Evolutionary conservation across 2,329 filamentous ascomycete species (phyloP), one percentile per base, ranked within the genome.

Genomic region (Trichophyton benhamiae): DNA sequence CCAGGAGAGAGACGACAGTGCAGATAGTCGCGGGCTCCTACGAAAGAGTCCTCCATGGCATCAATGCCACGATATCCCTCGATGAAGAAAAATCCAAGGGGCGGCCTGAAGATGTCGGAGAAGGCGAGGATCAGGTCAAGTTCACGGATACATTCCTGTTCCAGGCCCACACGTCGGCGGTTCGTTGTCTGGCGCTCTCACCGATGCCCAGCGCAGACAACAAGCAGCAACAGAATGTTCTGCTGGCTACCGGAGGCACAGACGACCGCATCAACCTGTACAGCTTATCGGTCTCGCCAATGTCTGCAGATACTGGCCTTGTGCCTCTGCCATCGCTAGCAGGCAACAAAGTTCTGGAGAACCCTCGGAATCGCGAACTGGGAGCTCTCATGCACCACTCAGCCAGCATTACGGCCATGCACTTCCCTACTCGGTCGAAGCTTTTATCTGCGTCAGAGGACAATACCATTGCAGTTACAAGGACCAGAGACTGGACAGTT

Each of bases 211-310:
- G 81, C 20, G 68, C 52, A 3, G 71, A 74, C 63, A 70, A 72
- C 78, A 61, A 80, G 78, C 11, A 83, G 80, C 65, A 86, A 25
- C 87, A 89, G 71, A 96, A 94, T 72, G 82, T 96, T 58, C 86
- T 94, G 67, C 83, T 99, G 57, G 94, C 94, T 11, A 95, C 88
- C 8, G 94, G 94, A 67, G 87, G 88, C 73, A 95, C 89, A 25
- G 94, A 99, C 75, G 91, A 96, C 76, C 85, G 90, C 65, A 89
- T 99, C 77, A 96, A 99, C 72, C 82, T 99, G 60, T 99, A 96
- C 49, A 90, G 86, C 63, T 79, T 99, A 61, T 95, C 91, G 11
- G 85, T 81, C 27, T 83, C 85, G 67, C 83, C 83, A 60, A 84
- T 82, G 62, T 81, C 73, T 67, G 76, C 75, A 66, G 84, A 77